These are phyloP conservation scores for Cystobasidium slooffiae DNA, from an alignment of 1,284 basidiomycete genomes.

Conservation along the genomic window DNA sequence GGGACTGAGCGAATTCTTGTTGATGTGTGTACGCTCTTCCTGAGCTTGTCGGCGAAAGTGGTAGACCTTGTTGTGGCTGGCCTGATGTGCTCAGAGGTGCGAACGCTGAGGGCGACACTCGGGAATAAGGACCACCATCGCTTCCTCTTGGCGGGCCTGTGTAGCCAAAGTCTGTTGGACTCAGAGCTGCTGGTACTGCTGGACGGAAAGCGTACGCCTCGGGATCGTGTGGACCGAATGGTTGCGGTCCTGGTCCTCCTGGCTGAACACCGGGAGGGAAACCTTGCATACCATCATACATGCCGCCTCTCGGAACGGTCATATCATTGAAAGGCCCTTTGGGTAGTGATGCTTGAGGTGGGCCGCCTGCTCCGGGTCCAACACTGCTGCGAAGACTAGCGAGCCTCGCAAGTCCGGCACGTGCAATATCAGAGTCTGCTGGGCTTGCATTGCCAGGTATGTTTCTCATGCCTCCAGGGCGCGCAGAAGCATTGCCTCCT, in stretches of 20 bases:
- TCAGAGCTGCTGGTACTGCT: conserved; percentile 14
- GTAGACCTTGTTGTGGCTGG: conserved; percentile 37
- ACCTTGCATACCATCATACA: conserved; percentile 18
- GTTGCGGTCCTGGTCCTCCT: neutral
- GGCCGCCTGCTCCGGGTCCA: neutral
- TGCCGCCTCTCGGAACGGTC: neutral
- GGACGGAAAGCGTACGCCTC: conserved; percentile 23
- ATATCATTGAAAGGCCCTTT: neutral
- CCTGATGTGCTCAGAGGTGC: conserved; percentile 40
- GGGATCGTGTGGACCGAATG: conserved; percentile 21
- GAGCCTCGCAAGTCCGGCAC: conserved; percentile 28
- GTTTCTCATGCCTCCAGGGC: neutral
- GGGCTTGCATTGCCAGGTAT: neutral
- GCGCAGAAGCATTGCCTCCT: conserved; percentile 28
- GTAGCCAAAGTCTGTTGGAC: conserved; percentile 38
- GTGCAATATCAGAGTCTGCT: conserved; percentile 23
- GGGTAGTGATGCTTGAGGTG: neutral
- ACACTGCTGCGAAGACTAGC: conserved; percentile 18
- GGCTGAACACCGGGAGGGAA: conserved; percentile 13
- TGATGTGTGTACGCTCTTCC: conserved; percentile 39
- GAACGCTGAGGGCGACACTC: conserved; percentile 48
- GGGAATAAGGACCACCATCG: conserved; percentile 45
- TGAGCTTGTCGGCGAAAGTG: conserved; percentile 48
- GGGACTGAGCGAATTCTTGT: neutral
- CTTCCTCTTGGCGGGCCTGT: conserved; percentile 10